Conservation (phyloP, 345 rosid genomes). For the Turnera subulata region DNA sequence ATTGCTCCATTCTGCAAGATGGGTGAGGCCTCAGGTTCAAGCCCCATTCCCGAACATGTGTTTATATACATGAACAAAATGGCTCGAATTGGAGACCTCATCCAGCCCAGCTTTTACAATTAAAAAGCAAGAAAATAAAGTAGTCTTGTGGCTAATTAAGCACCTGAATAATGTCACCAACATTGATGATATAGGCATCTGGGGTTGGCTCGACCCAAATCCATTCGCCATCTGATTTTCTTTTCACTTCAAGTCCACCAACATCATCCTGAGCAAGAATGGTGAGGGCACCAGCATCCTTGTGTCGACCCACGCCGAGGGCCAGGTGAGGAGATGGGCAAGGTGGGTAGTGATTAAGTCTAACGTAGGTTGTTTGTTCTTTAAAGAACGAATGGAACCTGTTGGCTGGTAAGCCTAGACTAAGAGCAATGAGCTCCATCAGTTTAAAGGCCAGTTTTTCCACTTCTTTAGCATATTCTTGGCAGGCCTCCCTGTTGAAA, state of each 20-base stretch:
- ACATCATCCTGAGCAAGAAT: conserved; percentile 74
- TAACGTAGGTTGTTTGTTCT: conserved; percentile 53
- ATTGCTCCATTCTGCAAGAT: too few species aligned
- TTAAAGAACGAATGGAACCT: conserved; percentile 48
- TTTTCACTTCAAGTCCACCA: conserved; percentile 69
- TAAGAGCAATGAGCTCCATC: conserved; percentile 54
- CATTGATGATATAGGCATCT: conserved; percentile 63
- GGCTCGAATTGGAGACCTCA: too few species aligned
- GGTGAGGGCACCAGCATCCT: conserved; percentile 73
- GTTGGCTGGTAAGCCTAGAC: conserved; percentile 58
- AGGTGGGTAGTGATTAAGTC: conserved; percentile 77
- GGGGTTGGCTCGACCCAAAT: conserved; percentile 48
- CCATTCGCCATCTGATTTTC: conserved; percentile 77
- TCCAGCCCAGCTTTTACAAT: too few species aligned
- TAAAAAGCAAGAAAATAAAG: too few species aligned
- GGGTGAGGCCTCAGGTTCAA: too few species aligned
- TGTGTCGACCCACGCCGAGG: conserved; percentile 84
- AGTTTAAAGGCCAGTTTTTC: conserved; percentile 59
- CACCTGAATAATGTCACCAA: conserved; percentile 69
- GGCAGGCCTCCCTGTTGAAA: conserved; percentile 62
- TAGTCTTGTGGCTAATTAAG: too few species aligned
- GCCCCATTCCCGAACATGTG: too few species aligned
- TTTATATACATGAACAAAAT: too few species aligned
- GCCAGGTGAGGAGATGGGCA: conserved; percentile 80
- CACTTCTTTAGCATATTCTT: conserved; percentile 59